Evolutionary conservation across 2,329 filamentous ascomycete species (phyloP).

Genomic region (Pseudocercospora fijiensis): DNA sequence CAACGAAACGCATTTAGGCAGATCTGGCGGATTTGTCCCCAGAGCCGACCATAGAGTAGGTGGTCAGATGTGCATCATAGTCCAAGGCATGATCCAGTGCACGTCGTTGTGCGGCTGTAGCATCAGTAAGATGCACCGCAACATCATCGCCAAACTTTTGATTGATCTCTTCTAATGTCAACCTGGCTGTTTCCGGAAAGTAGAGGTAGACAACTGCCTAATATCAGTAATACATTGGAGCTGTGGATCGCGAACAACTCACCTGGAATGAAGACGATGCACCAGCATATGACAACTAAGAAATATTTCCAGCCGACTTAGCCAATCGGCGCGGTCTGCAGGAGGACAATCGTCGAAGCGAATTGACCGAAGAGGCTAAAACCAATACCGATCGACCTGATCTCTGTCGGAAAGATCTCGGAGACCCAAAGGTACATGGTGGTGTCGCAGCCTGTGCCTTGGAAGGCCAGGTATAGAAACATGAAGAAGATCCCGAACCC

Average conservation of each 20-base stretch:
- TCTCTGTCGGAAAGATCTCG: conserved; percentile 22
- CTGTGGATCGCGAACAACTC: background rate
- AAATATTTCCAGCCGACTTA: conserved; percentile 24
- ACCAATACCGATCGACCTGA: conserved; percentile 18
- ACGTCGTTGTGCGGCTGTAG: background rate
- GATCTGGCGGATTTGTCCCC: background rate
- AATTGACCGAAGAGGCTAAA: conserved; percentile 21
- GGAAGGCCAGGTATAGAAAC: conserved; percentile 12
- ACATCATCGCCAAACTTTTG: conserved; percentile 3
- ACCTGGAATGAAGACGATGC: background rate
- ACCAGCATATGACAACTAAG: conserved; percentile 19
- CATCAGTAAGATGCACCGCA: background rate
- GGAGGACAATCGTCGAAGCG: conserved; percentile 18
- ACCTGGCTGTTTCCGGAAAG: conserved; percentile 10
- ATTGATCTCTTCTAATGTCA: background rate
- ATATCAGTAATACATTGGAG: background rate
- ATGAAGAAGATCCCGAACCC: conserved; percentile 16
- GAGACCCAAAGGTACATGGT: conserved; percentile 13
- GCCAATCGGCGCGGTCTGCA: conserved; percentile 21
- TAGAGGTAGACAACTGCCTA: conserved; percentile 18
- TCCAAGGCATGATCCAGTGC: background rate
- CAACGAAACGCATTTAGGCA: background rate
- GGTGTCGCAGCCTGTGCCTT: conserved; percentile 9
- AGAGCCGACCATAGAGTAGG: background rate
- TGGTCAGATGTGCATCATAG: background rate